These are phyloP conservation scores for Carallia pectinifolia DNA, from an alignment of 345 rosid species.

Conservation along the genomic window DNA sequence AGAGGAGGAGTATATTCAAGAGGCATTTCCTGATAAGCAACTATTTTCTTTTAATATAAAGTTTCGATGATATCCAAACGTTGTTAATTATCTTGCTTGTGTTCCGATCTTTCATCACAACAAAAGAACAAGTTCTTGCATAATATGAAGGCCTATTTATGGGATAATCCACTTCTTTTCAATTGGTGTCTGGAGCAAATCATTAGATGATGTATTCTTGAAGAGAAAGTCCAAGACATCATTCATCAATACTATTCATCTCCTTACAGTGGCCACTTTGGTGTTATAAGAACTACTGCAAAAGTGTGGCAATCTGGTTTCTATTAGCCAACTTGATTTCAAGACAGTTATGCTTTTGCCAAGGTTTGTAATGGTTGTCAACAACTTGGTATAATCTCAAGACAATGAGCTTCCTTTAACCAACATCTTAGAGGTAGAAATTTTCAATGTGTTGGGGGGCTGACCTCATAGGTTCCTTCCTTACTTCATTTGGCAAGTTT, in stretches of 20 bases:
- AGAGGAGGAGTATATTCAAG: background rate
- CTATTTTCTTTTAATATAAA: background rate
- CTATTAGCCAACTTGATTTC: background rate
- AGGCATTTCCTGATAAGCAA: conserved; percentile 3
- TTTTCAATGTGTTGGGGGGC: background rate
- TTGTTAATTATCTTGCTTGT: background rate
- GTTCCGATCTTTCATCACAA: background rate
- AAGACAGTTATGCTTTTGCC: background rate
- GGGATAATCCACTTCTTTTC: conserved; percentile 1
- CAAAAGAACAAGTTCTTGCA: background rate
- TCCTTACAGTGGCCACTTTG: background rate
- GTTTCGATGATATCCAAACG: conserved; percentile 6
- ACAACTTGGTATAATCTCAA: background rate
- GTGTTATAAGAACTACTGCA: background rate
- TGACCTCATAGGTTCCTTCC: background rate
- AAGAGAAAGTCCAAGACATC: background rate
- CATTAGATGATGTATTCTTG: conserved; percentile 2
- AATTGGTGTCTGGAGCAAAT: background rate
- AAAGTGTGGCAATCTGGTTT: background rate
- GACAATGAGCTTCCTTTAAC: background rate
- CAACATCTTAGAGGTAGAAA: background rate
- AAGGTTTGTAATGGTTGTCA: background rate
- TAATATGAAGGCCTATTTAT: background rate
- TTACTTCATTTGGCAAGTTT: background rate
- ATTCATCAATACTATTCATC: background rate